These are phyloP conservation scores for Eucalyptus cloeziana DNA, from an alignment of 345 rosid species.

Conservation along the genomic window DNA sequence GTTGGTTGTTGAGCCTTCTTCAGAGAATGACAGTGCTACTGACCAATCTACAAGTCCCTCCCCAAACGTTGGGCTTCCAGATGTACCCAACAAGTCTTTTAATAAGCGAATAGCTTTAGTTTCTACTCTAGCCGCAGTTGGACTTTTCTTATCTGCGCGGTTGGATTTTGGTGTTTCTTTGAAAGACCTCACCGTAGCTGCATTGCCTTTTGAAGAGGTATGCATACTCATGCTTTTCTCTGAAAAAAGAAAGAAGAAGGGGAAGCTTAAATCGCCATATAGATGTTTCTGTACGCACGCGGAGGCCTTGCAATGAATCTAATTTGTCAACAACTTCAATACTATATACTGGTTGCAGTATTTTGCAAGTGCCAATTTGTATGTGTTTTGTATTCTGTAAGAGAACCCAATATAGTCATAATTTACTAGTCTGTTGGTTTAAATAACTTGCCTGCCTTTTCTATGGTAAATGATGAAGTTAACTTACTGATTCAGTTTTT, in stretches of 20 bases:
- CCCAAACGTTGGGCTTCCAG: constrained; percentile 24
- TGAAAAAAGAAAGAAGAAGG: neutral
- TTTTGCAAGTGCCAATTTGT: neutral
- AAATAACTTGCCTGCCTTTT: neutral
- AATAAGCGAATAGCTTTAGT: constrained; percentile 42
- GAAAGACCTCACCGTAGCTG: constrained; percentile 61
- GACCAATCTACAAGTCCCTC: constrained; percentile 6
- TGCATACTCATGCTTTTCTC: neutral
- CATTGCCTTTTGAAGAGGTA: constrained; percentile 72
- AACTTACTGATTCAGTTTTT: neutral
- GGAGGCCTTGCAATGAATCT: neutral
- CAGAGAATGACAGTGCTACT: neutral
- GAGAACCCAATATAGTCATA: neutral
- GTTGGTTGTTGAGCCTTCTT: constrained; percentile 12
- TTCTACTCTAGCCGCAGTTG: constrained; percentile 41
- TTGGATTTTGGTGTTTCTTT: constrained; percentile 74
- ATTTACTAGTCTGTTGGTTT: neutral
- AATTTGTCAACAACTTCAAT: neutral
- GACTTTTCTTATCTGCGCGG: constrained; percentile 45
- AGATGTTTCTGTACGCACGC: neutral
- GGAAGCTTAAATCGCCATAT: neutral
- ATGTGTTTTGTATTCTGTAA: neutral
- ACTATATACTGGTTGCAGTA: neutral
- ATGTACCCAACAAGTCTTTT: constrained; percentile 48
- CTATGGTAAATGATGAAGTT: neutral